Evolutionary conservation across 352 stramenopile genomes (phyloP), one percentile per base, ranked within the genome.

Genomic region (Phytophthora tentaculata): DNA sequence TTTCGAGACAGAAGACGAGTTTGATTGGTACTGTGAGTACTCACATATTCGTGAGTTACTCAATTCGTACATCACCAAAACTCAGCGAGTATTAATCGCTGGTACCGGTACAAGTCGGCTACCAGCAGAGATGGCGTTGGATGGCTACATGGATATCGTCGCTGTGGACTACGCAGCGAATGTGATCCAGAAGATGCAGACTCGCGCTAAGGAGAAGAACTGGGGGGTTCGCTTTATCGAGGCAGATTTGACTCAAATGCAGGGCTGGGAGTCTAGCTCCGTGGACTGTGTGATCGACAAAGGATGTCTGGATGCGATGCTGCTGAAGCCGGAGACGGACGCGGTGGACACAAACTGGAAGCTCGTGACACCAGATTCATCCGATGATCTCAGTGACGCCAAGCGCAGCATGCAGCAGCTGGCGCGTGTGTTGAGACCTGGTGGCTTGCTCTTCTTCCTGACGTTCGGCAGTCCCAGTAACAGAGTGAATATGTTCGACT

Each of bases 11-110:
- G 77, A 88, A 56, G 77, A 71, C 0, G 72, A 85, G 50, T 88
- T 84, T 64, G 79, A 88, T 62, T 88, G 79, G 77, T 88, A 88
- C 55, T 88, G 80, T 50, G 48, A 77, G 35, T 86, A 88, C 56
- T 44, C 66, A 14, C 77, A 86, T 37, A 74, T 88, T 61, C 69
- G 73, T 26, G 58, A 79, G 14, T 32, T 84, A 1, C 50, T 88
- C n/a, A 56, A 16, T 5, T 73, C 61, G 7, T 77, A 83, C 48
- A 50, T 83, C 26, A 53, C 53, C 19, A 81, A 81, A 28, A 70
- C 35, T 10, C 47, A 57, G 1, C 61, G 58, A 2, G 63, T 88
- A 17, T 55, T 88, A n/a, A 67, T 88, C 43, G 63, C 69, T 1
- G 80, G 80, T n/a, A 86, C 71, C 2, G 80, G 77, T 16, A 79